Conservation (phyloP, 1,284 basidiomycete genomes). For the Entoloma clypeatum region DNA sequence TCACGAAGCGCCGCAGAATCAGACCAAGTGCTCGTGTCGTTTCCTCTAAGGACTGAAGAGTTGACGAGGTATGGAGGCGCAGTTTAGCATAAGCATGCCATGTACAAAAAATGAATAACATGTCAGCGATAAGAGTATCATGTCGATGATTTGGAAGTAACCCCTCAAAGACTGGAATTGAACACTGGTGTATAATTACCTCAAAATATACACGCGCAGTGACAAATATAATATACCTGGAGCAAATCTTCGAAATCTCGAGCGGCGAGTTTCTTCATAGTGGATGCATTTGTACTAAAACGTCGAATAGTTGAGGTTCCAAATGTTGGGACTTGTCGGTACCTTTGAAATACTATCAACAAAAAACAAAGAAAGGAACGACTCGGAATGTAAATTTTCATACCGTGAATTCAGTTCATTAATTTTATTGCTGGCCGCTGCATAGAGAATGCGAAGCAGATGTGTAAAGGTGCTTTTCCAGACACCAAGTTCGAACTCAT, state of each 20-base stretch:
- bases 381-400: neutral
- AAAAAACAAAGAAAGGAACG: neutral
- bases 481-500: conserved; percentile 18
- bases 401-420: conserved; percentile 10
- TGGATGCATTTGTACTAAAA: conserved; percentile 9
- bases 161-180: conserved; percentile 6
- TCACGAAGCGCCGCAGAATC: conserved; percentile 19
- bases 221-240: neutral
- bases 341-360: conserved; percentile 8
- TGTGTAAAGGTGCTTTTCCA: conserved; percentile 16
- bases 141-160: conserved; percentile 9
- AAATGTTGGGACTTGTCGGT: conserved; percentile 10
- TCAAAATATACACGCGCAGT: neutral
- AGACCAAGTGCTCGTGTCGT: conserved; percentile 21
- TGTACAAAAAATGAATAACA: conserved; percentile 23
- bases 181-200: conserved; percentile 1
- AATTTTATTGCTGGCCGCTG: conserved; percentile 4
- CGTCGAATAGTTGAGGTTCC: conserved; percentile 8
- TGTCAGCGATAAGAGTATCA: conserved; percentile 22
- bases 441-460: conserved; percentile 8
- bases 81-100: no score
- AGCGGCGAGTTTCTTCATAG: conserved; percentile 12
- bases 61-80: no score
- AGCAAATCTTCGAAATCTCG: conserved; percentile 7
- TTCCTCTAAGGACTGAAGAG: conserved; percentile 19